Evolutionary conservation across 2,329 filamentous ascomycete genomes (phyloP).

Genomic region (Lasiodiplodia hormozganensis): DNA sequence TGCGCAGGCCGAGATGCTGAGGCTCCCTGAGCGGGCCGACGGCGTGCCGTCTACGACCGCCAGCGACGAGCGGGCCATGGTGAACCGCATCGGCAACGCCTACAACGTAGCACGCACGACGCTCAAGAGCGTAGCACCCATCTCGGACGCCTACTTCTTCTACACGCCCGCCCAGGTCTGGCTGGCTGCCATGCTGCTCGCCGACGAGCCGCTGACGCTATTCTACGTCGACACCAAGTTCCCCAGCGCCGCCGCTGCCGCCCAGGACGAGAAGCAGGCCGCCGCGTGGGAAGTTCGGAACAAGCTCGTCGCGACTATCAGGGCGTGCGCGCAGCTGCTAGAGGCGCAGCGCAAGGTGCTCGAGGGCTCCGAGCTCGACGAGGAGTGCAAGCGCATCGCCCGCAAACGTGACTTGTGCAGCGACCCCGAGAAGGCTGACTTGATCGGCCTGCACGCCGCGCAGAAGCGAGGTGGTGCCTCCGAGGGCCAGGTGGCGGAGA

Average conservation of each 20-base stretch:
- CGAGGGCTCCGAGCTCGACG: conserved; percentile 44
- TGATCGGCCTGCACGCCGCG: conserved; percentile 72
- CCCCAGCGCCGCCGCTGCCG: conserved; percentile 32
- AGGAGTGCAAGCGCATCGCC: conserved; percentile 58
- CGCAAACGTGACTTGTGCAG: conserved; percentile 76
- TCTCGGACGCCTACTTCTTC: conserved; percentile 97
- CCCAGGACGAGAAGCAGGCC: conserved; percentile 30
- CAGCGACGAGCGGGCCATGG: conserved; percentile 32
- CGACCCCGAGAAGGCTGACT: conserved; percentile 75
- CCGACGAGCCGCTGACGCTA: conserved; percentile 68
- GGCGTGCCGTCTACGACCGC: conserved; percentile 29
- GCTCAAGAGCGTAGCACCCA: conserved; percentile 71
- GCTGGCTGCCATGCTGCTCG: conserved; percentile 79
- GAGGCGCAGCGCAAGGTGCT: conserved; percentile 38
- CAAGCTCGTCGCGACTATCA: conserved; percentile 49
- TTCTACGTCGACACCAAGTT: conserved; percentile 56
- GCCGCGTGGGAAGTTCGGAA: conserved; percentile 32
- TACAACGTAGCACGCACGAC: conserved; percentile 62
- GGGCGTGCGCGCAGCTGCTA: conserved; percentile 50
- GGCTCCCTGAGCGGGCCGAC: conserved; percentile 36
- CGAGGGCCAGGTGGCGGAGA: conserved; percentile 48
- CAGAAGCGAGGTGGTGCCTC: conserved; percentile 53
- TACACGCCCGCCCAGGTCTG: conserved; percentile 95
- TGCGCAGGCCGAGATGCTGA: conserved; percentile 39
- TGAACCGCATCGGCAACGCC: conserved; percentile 65